Percentiles rank a stretch among this genome's conserved stretches.
phyloP scores from a whole-genome alignment of 305 asterid genomes.

The Solanum chacoense region DNA sequence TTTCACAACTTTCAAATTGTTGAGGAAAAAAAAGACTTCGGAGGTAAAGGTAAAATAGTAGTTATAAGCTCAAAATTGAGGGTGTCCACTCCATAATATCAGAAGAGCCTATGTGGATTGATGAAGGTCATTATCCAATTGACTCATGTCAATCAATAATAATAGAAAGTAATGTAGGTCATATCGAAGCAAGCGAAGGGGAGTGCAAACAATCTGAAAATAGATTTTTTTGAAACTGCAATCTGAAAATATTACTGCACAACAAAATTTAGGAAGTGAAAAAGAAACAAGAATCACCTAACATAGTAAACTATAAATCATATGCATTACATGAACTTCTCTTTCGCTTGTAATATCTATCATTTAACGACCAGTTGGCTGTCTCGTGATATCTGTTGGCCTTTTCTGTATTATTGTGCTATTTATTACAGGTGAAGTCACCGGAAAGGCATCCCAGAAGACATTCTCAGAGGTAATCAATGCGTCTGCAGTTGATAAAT shows the following conservation, averaged over 20 bases:
- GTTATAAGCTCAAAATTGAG: background rate
- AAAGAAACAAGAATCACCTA: background rate
- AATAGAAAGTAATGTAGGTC: background rate
- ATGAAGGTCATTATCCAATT: background rate
- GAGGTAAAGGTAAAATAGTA: background rate
- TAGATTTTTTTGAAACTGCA: background rate
- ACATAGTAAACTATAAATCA: background rate
- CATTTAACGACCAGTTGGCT: background rate
- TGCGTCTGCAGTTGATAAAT: background rate
- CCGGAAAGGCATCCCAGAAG: slow-evolving; percentile 26
- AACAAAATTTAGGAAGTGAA: background rate
- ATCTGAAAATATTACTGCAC: background rate
- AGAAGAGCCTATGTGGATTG: background rate
- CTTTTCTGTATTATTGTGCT: background rate
- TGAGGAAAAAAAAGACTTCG: background rate
- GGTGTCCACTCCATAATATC: background rate
- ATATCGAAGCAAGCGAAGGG: background rate
- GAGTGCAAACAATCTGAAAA: background rate
- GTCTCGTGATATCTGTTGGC: background rate
- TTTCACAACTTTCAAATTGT: background rate
- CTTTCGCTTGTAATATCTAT: background rate
- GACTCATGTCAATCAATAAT: background rate
- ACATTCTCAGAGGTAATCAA: slow-evolving; percentile 39
- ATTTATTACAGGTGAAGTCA: slow-evolving; percentile 33
- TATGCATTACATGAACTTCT: background rate